Base-by-base conservation (phyloP, 2,329 filamentous ascomycete genomes). In the Aphanoascus verrucosus region DNA sequence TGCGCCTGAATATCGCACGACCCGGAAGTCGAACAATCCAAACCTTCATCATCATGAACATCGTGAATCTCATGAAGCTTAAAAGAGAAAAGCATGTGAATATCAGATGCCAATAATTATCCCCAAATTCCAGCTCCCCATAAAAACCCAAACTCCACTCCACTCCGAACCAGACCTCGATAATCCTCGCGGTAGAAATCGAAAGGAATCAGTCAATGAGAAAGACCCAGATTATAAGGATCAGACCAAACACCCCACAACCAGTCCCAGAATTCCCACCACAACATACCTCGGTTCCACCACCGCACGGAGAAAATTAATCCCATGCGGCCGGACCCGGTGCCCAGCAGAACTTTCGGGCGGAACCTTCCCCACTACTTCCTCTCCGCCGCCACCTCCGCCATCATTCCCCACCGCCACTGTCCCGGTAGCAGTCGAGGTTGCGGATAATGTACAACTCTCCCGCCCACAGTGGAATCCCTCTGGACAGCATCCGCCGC, bases 401-500 rank as follows among this genome's bases (percentile, higher is more conserved):
- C 7, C 3, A 7, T 28, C 23, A 28, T 28, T 28, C 23, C 23
- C 23, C 23, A 7, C 23, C 12, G 35, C 35, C 35, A 12, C 47
- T 35, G 47, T 42, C 14, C 23, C 37, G 31, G 20, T 46, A 15
- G 51, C 20, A 3, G 34, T 20, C n/a, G 28, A 74, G 47, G 71
- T 73, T 14, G 60, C 67, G 6, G 69, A 71, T 4, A 81, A 77
- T 31, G 82, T 83, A 69, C 88, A 94, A 65, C 83, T 88, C 19
- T 77, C 79, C 17, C 76, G 76, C 0, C 86, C 88, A 68, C 88
- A 94, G 2, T 68, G 69, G 67, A 84, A 94, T 1, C 87, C 86
- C 41, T 70, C 77, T 0, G 89, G 89, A 74, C 91, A 97, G 67
- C 91, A 97, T 5, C 88, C 89, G 0, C 88, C 82, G 0, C 84